phyloP scores from a whole-genome alignment of 164 flowering plant species.

The Taxillus chinensis region DNA sequence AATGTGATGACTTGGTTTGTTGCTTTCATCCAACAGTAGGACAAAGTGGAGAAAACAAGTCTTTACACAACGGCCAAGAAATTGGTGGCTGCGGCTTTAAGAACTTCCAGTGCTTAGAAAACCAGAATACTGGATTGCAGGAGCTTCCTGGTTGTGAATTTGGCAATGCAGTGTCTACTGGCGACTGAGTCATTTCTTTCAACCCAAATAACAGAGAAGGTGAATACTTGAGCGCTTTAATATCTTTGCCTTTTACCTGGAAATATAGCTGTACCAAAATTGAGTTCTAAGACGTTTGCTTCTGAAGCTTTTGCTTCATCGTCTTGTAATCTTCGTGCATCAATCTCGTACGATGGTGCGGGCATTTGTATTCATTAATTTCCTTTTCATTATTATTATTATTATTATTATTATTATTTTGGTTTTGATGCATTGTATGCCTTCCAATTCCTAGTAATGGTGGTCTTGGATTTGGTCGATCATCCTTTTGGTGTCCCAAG shows the following conservation, averaged over 20 bases:
- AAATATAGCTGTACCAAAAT: too few species aligned
- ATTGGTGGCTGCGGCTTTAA: slow-evolving; percentile 54
- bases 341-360: too few species aligned
- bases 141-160: slow-evolving; percentile 30
- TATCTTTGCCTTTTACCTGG: not conserved
- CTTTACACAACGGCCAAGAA: slow-evolving; percentile 31
- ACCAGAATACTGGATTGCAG: slow-evolving; percentile 23
- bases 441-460: too few species aligned
- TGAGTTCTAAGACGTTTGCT: too few species aligned
- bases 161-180: slow-evolving; percentile 18
- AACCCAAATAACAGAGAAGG: slow-evolving; percentile 46
- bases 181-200: slow-evolving; percentile 15
- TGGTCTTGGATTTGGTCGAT: too few species aligned
- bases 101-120: slow-evolving; percentile 44
- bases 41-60: slow-evolving; percentile 25
- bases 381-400: too few species aligned
- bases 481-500: too few species aligned
- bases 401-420: too few species aligned
- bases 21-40: slow-evolving; percentile 49
- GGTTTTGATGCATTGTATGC: too few species aligned
- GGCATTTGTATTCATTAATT: too few species aligned
- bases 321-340: too few species aligned
- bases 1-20: slow-evolving; percentile 41
- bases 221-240: slow-evolving; percentile 8
- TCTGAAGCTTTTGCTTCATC: too few species aligned